A percentile compares a stretch with the other conserved stretches of the same genome.
phyloP scores from a whole-genome alignment of 2,329 filamentous ascomycete species.

The Zymoseptoria ardabiliae region DNA sequence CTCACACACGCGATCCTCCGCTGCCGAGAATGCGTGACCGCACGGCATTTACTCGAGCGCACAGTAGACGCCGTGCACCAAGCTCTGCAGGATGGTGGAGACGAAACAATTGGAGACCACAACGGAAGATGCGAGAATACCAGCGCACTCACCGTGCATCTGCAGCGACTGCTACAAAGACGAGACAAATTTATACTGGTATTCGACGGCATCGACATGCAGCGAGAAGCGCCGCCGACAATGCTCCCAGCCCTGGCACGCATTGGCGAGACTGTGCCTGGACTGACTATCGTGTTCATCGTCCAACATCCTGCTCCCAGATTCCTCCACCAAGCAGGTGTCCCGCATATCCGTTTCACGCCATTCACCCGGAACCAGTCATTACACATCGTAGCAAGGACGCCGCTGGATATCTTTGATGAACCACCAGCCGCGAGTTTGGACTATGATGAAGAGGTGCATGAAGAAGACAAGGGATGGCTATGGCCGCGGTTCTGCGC shows the following conservation, averaged over 20 bases:
- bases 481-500: conserved; percentile 75
- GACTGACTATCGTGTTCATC: conserved; percentile 69
- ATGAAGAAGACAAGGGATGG: conserved; percentile 55
- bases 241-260: conserved; percentile 74
- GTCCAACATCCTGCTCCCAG: conserved; percentile 63
- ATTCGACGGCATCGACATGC: conserved; percentile 78
- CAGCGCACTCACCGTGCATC: conserved; percentile 65
- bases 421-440: conserved; percentile 29
- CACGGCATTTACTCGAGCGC: conserved; percentile 68
- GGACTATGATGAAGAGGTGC: conserved; percentile 40
- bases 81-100: conserved; percentile 25
- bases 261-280: conserved; percentile 71
- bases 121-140: conserved; percentile 67
- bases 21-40: conserved; percentile 69
- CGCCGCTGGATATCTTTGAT: conserved; percentile 43
- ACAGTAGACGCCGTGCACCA: conserved; percentile 49
- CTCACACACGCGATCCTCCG: conserved; percentile 57
- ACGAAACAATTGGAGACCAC: conserved; percentile 35
- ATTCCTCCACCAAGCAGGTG: conserved; percentile 61
- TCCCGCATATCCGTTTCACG: conserved; percentile 74
- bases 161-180: conserved; percentile 56
- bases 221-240: conserved; percentile 71
- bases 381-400: conserved; percentile 63
- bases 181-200: conserved; percentile 67
- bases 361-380: conserved; percentile 77